Evolutionary conservation across 805 yeast species (phyloP).

Genomic region (Yarrowia sp.): DNA sequence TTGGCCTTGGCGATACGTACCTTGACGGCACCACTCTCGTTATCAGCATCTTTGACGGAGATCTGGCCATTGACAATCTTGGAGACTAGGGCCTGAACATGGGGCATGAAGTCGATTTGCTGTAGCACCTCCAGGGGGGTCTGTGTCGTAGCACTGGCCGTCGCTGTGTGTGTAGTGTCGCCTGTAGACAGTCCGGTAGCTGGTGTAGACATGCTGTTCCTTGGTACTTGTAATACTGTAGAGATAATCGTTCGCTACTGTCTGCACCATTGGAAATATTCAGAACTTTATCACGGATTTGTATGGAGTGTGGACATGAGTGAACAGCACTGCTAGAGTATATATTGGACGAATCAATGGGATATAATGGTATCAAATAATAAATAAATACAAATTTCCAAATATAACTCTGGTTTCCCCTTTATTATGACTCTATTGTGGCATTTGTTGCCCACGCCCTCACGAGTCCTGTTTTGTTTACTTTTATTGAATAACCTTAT

Average conservation of each 20-base stretch:
- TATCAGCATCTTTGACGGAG: conserved; percentile 34
- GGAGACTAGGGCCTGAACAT: conserved; percentile 32
- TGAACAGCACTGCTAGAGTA: no score
- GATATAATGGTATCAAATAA: no score
- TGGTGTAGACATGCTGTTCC: not conserved
- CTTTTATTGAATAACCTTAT: no score
- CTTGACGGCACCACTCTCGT: conserved; percentile 35
- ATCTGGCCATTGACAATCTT: conserved; percentile 30
- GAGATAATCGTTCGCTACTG: not conserved
- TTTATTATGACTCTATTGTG: no score
- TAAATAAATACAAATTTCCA: no score
- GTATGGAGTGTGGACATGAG: not conserved
- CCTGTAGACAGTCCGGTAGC: conserved; percentile 2
- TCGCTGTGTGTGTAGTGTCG: conserved; percentile 6
- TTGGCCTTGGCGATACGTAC: conserved; percentile 32
- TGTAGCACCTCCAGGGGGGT: conserved; percentile 27
- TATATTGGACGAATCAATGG: no score
- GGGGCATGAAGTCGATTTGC: conserved; percentile 34
- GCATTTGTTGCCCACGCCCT: no score
- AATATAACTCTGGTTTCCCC: no score
- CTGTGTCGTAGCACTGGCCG: not conserved
- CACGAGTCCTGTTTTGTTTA: no score
- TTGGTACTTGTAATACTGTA: not conserved
- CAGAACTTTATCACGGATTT: not conserved
- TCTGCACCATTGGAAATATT: not conserved